Evolutionary conservation across 106 monocot genomes (phyloP).

Genomic region (Posidonia australis): DNA sequence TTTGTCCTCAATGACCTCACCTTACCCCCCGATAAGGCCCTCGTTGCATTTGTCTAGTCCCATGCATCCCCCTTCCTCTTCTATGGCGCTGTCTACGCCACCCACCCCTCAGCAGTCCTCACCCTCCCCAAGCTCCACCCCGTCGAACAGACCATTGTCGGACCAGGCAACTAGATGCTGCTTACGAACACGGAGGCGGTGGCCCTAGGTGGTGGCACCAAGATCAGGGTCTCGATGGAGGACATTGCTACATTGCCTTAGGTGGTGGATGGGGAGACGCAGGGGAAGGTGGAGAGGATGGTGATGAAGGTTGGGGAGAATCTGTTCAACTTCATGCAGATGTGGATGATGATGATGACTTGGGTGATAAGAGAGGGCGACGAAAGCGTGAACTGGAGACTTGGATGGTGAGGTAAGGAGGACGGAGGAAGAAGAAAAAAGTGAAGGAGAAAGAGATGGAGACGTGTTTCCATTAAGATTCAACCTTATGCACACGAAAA

Average conservation of each 20-base stretch:
- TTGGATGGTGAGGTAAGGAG: too few species aligned
- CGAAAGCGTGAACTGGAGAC: too few species aligned
- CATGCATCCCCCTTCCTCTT: constrained; percentile 51
- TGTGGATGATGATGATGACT: too few species aligned
- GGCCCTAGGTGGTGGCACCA: constrained; percentile 15
- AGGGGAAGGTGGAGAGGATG: constrained; percentile 46
- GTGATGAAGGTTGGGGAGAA: constrained; percentile 79
- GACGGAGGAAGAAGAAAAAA: too few species aligned
- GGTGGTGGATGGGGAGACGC: constrained; percentile 49
- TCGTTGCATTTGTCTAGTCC: constrained; percentile 65
- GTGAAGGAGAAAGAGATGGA: too few species aligned
- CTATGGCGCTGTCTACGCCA: constrained; percentile 53
- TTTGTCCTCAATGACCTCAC: constrained; percentile 50
- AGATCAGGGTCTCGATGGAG: constrained; percentile 83
- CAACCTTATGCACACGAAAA: too few species aligned
- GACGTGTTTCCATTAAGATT: too few species aligned
- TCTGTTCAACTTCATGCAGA: constrained; percentile 94
- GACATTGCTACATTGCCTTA: constrained; percentile 67
- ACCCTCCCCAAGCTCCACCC: constrained; percentile 73
- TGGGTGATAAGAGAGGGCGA: too few species aligned
- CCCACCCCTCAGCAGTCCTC: constrained; percentile 81
- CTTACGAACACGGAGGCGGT: not conserved
- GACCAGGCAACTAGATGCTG: not conserved
- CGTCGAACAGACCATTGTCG: constrained; percentile 2
- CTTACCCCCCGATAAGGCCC: constrained; percentile 62